Evolutionary conservation across 257 asterid genomes (phyloP), one percentile per base, ranked within the genome.

Genomic region (Cynanchum wilfordii): DNA sequence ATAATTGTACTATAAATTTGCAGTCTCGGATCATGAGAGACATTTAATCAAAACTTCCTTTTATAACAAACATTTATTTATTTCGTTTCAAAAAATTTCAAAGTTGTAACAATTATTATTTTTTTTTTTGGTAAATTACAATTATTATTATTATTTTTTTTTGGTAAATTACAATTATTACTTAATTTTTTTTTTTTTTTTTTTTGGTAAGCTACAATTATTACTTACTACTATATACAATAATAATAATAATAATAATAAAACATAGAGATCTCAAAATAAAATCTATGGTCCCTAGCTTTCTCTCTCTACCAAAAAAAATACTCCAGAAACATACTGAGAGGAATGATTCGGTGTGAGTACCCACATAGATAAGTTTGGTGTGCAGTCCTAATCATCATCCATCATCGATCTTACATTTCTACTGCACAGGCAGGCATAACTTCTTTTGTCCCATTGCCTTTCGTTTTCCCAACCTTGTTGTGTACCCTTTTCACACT

Each of bases 321-420:
- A 20, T 20, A 3, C 3, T 42, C 20, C 7, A n/a, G 52, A 66
- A 19, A 44, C 73, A 77, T 42, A 40, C 52, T 25, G 24, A 64
- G 64, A 58, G 71, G 71, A 74, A 79, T 79, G 78, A 82, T 73
- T 70, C 71, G 71, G 75, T 79, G 83, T 70, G 81, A 79, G 81
- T 73, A 1, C 81, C 76, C 79, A 76, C 79, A 70, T 66, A 69
- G 68, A 66, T 57, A 69, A 70, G 75, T 79, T 79, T 55, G 81
- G 81, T 73, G 33, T 70, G 76, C 77, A 44, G 44, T 82, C 75
- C 57, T 70, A 64, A 73, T 82, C 80, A 68, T 63, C 78, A 65
- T 50, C 67, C 60, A 57, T 69, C 72, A 42, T 66, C 16, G 3
- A 51, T 78, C 19, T 42, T 72, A 44, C 55, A 62, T 62, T 59